Percentiles rank a stretch among this genome's conserved stretches.
Conservation (phyloP, 75 land plant genomes). For the Picea sitchensis region DNA sequence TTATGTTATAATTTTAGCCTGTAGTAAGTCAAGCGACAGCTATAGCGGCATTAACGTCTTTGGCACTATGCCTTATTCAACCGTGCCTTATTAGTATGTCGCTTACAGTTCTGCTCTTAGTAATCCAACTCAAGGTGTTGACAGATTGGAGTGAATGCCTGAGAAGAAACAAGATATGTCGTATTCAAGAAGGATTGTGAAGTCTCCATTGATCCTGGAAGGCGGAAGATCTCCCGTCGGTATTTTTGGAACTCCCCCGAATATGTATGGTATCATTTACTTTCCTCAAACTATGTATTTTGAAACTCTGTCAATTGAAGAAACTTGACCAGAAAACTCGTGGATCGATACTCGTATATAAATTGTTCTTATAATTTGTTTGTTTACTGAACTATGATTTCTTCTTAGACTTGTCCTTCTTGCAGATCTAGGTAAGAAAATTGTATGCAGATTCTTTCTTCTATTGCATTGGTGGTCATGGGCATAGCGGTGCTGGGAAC, state of each 20-base stretch:
- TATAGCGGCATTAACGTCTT: constrained; percentile 21
- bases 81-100: constrained; percentile 21
- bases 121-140: constrained; percentile 22
- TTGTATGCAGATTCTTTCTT: too few species aligned
- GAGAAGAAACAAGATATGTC: constrained; percentile 18
- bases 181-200: constrained; percentile 10
- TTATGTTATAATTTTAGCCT: constrained; percentile 37
- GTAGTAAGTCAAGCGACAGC: constrained; percentile 33
- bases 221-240: constrained; percentile 23
- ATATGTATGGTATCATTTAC: constrained; percentile 31
- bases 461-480: too few species aligned
- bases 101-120: constrained; percentile 8
- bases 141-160: constrained; percentile 13
- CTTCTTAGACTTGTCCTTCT: too few species aligned
- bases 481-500: too few species aligned
- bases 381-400: too few species aligned
- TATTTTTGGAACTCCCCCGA: constrained; percentile 33
- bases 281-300: not conserved
- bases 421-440: too few species aligned
- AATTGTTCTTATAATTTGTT: too few species aligned
- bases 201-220: not conserved
- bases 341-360: too few species aligned
- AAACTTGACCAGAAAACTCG: too few species aligned
- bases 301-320: too few species aligned
- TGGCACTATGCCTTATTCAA: constrained; percentile 24